Percentiles rank a stretch among this genome's conserved stretches.
These are phyloP conservation scores for Oidiodendron maius DNA, from an alignment of 495 filamentous ascomycete species.

Conservation along the genomic window DNA sequence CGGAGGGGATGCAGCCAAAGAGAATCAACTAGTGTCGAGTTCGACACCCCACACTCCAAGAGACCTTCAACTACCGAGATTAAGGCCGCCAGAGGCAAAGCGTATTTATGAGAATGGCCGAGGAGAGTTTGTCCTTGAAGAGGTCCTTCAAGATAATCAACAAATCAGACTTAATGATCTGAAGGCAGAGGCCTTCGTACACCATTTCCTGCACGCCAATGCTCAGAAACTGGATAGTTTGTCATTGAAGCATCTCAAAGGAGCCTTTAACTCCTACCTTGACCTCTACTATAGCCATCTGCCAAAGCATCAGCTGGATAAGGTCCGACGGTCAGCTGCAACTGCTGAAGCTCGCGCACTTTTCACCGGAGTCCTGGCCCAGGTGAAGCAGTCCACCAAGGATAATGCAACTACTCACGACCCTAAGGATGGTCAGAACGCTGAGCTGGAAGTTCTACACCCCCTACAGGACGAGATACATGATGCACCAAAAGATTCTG, in stretches of 20 bases:
- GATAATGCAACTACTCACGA: too few species aligned
- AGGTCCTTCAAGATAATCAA: not conserved
- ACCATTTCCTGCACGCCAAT: conserved; percentile 2
- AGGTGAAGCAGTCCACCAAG: too few species aligned
- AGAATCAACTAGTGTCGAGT: not conserved
- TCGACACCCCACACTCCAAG: not conserved
- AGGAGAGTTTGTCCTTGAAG: not conserved
- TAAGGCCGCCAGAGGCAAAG: not conserved
- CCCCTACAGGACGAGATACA: not conserved
- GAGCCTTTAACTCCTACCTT: conserved; percentile 7
- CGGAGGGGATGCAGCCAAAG: not conserved
- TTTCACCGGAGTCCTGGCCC: not conserved
- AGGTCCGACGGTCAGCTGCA: not conserved
- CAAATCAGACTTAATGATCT: conserved; percentile 33
- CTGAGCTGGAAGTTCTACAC: not conserved
- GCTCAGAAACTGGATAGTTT: not conserved
- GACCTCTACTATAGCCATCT: not conserved
- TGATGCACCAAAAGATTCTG: not conserved
- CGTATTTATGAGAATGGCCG: not conserved
- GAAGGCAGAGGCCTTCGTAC: conserved; percentile 18
- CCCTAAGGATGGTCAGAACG: not conserved
- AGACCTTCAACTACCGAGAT: not conserved
- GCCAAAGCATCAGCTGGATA: not conserved
- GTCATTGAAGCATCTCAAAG: not conserved
- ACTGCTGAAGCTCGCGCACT: not conserved